phyloP scores from a whole-genome alignment of 805 yeast species.

The Candida nanaspora region DNA sequence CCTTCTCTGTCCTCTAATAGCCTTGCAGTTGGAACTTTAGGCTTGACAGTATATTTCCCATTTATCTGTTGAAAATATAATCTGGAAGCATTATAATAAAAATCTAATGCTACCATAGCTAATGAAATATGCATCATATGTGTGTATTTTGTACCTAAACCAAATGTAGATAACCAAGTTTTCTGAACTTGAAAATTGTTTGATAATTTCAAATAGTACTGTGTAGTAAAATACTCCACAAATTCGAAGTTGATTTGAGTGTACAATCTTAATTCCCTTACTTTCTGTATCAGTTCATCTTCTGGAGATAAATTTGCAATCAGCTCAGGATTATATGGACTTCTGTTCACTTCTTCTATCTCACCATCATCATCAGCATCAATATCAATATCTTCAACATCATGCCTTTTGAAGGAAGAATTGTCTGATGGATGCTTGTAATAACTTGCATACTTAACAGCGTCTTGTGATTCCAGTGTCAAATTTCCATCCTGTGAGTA shows the following conservation, averaged over 20 bases:
- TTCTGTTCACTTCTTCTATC: no score
- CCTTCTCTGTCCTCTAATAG: conserved; percentile 7
- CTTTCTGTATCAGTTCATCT: neutral
- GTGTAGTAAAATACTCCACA: conserved; percentile 8
- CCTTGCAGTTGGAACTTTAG: conserved; percentile 1
- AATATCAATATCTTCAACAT: neutral
- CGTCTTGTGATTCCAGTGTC: conserved; percentile 2
- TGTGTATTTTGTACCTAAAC: conserved; percentile 3
- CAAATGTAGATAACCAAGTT: conserved; percentile 4
- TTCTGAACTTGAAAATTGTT: conserved; percentile 1
- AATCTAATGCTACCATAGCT: conserved; percentile 8
- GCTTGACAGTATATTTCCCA: neutral
- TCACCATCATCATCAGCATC: neutral
- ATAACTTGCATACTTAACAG: neutral
- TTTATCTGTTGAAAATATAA: conserved; percentile 1
- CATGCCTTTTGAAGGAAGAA: no score
- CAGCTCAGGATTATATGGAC: no score
- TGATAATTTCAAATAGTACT: conserved; percentile 6
- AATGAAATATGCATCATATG: conserved; percentile 7
- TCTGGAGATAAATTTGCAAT: neutral
- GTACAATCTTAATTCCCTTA: conserved; percentile 4
- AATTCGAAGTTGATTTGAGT: conserved; percentile 6
- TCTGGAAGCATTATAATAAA: conserved; percentile 9
- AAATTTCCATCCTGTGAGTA: neutral
- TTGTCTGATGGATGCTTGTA: no score